These are phyloP conservation scores for Komagataella kurtzmanii DNA, from an alignment of 805 yeast species.

Conservation along the genomic window DNA sequence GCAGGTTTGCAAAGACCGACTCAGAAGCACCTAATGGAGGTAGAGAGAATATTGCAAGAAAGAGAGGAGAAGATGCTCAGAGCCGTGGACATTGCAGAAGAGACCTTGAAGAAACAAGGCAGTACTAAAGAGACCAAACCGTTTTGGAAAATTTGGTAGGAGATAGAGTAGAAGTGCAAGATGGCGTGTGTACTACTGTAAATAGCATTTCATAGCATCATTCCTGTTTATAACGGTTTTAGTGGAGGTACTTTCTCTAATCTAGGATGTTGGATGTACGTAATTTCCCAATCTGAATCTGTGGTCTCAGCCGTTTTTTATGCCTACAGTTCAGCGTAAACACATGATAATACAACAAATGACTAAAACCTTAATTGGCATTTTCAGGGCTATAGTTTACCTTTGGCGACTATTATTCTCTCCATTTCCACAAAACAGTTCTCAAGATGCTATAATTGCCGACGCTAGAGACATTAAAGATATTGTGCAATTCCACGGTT, in stretches of 20 bases:
- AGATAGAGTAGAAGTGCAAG: not conserved
- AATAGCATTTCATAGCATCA: not conserved
- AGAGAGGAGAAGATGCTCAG: conserved; percentile 43
- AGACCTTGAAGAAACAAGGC: conserved; percentile 7
- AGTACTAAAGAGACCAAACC: conserved; percentile 4
- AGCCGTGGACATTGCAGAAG: conserved; percentile 31
- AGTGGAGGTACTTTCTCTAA: not conserved
- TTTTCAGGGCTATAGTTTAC: not conserved
- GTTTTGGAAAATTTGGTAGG: conserved; percentile 17
- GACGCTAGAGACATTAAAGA: conserved; percentile 17
- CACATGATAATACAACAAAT: not conserved
- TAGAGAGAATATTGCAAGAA: conserved; percentile 55
- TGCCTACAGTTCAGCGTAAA: not conserved
- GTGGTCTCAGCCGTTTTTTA: not conserved
- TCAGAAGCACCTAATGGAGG: conserved; percentile 60
- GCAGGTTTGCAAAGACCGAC: conserved; percentile 53
- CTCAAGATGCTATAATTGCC: conserved; percentile 6
- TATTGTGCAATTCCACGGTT: conserved; percentile 32
- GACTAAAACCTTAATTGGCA: not conserved
- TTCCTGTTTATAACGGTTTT: not conserved
- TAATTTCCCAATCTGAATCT: not conserved
- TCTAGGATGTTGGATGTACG: not conserved
- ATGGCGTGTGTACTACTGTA: not conserved
- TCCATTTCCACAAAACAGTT: not conserved
- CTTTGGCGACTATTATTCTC: not conserved